phyloP scores from a whole-genome alignment of 306 rosid species.

The Sindora glabra region DNA sequence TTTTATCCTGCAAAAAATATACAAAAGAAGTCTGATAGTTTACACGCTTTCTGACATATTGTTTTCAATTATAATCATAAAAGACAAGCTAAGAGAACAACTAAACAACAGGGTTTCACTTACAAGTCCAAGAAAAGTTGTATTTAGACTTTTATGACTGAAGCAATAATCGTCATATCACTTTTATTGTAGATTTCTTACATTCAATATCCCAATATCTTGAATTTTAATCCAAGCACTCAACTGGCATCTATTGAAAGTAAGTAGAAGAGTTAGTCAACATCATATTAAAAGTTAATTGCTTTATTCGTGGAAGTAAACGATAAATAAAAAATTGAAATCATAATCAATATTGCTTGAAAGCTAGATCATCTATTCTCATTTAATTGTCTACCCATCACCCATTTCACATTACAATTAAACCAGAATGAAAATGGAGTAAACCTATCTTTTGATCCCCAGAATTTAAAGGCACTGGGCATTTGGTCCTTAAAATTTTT shows the following conservation, averaged over 20 bases:
- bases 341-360: background rate
- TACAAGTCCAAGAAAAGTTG: background rate
- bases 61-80: background rate
- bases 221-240: background rate
- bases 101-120: background rate
- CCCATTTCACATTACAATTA: too few species aligned
- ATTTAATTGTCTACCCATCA: too few species aligned
- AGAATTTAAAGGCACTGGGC: too few species aligned
- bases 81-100: background rate
- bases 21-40: too few species aligned
- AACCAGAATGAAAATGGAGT: too few species aligned
- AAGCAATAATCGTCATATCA: background rate
- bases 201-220: background rate
- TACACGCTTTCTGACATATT: too few species aligned
- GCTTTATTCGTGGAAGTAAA: too few species aligned
- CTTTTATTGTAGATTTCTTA: background rate
- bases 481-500: too few species aligned
- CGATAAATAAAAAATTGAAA: too few species aligned
- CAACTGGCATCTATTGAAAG: background rate
- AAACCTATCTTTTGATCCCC: too few species aligned
- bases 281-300: background rate
- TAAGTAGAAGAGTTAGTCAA: background rate
- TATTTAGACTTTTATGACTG: background rate
- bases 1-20: slow-evolving; percentile 63
- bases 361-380: background rate